phyloP scores from a whole-genome alignment of 441 rosid species.

The Melastoma candidum region DNA sequence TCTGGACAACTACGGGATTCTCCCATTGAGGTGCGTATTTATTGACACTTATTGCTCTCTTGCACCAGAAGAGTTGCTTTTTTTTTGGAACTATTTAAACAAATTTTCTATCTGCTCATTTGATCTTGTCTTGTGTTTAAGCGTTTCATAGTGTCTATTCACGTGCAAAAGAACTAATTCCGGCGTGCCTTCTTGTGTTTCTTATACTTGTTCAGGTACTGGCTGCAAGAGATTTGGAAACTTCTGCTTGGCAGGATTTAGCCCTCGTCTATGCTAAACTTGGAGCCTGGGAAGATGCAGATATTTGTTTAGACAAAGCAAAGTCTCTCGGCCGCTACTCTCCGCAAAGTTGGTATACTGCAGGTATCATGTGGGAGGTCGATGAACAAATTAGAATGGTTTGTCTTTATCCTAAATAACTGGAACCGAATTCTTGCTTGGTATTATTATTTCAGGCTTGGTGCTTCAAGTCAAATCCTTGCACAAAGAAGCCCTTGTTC shows the following conservation, averaged over 20 bases:
- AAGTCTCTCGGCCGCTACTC: slow-evolving; percentile 50
- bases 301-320: slow-evolving; percentile 64
- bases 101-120: no score
- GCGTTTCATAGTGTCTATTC: no score
- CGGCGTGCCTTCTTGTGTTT: slow-evolving; percentile 2
- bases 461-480: slow-evolving; percentile 54
- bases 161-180: no score
- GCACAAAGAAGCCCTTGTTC: slow-evolving; percentile 60
- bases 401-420: neutral
- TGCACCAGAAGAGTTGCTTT: neutral
- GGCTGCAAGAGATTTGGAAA: slow-evolving; percentile 42
- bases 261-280: slow-evolving; percentile 52
- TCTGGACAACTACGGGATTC: slow-evolving; percentile 21
- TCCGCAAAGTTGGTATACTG: slow-evolving; percentile 67
- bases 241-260: slow-evolving; percentile 77
- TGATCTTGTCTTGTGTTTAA: neutral
- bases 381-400: neutral
- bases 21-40: slow-evolving; percentile 25
- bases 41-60: neutral
- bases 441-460: slow-evolving; percentile 38
- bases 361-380: slow-evolving; percentile 32
- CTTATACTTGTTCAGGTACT: slow-evolving; percentile 28
- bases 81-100: no score
- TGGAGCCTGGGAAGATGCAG: slow-evolving; percentile 59
- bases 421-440: neutral